Percentiles rank a stretch among this genome's conserved stretches.
Evolutionary conservation across 164 flowering plant species (phyloP).

Genomic region (Piper betle): DNA sequence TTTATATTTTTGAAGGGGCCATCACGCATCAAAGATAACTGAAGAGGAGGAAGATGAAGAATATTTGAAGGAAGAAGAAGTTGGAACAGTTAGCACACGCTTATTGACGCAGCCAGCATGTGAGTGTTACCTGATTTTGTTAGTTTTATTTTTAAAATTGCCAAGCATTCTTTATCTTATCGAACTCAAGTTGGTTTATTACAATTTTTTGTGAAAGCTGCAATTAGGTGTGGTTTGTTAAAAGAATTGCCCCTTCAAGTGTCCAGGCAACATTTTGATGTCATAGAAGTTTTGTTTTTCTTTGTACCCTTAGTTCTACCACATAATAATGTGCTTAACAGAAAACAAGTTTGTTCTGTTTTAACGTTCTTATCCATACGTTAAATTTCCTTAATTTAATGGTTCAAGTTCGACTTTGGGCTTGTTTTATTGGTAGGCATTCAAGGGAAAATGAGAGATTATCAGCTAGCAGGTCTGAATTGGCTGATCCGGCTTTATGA

Average conservation of each 20-base stretch:
- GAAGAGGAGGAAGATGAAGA: slow-evolving; percentile 99
- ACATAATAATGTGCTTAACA: too few species aligned
- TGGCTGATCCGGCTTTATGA: slow-evolving; percentile 95
- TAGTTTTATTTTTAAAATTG: background rate
- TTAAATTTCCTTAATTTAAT: too few species aligned
- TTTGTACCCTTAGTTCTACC: too few species aligned
- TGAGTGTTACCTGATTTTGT: slow-evolving; percentile 18
- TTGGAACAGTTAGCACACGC: slow-evolving; percentile 71
- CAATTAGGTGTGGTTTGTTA: too few species aligned
- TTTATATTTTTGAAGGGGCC: slow-evolving; percentile 47
- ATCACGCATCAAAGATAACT: slow-evolving; percentile 96
- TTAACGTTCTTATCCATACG: too few species aligned
- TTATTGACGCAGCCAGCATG: slow-evolving; percentile 92
- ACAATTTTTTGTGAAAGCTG: too few species aligned
- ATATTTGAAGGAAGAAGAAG: slow-evolving; percentile 94
- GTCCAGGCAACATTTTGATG: too few species aligned
- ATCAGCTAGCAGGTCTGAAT: slow-evolving; percentile 95
- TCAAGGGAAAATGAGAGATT: slow-evolving; percentile 99
- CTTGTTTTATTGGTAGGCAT: slow-evolving; percentile 42
- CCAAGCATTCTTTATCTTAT: background rate
- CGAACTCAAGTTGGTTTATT: too few species aligned
- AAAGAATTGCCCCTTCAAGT: too few species aligned
- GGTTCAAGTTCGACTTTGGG: background rate
- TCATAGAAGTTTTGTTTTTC: too few species aligned
- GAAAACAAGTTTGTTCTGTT: too few species aligned